Evolutionary conservation across 768 basidiomycete genomes (phyloP).

Genomic region (Panaeolus papilionaceus): DNA sequence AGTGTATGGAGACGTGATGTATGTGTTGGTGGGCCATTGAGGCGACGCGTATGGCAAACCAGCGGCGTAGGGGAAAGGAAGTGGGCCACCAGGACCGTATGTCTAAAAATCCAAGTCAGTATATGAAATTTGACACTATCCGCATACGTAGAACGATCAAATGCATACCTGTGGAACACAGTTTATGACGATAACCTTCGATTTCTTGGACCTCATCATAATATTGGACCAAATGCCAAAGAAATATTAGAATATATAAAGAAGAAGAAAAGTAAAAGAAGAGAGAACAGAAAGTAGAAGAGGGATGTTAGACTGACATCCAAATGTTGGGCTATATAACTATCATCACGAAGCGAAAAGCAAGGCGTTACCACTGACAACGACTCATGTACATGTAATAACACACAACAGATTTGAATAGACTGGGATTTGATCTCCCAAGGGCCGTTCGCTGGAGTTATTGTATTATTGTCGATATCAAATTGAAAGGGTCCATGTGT

Average conservation of each 20-base stretch:
- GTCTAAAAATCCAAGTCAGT: neutral
- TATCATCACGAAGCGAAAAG: neutral
- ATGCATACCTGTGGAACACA: neutral
- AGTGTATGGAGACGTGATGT: neutral
- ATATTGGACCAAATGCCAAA: slow-evolving; percentile 4
- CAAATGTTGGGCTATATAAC: neutral
- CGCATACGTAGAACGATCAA: neutral
- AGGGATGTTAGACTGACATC: neutral
- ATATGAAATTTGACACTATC: neutral
- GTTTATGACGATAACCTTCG: neutral
- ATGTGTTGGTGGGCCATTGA: neutral
- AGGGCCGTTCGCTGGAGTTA: neutral
- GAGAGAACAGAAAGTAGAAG: neutral
- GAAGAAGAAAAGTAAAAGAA: neutral
- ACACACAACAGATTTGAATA: neutral
- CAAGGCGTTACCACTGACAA: neutral
- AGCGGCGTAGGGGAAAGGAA: neutral
- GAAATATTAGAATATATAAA: neutral
- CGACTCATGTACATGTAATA: neutral
- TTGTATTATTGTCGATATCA: neutral
- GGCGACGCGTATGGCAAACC: neutral
- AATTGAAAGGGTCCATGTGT: neutral
- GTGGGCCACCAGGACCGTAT: neutral
- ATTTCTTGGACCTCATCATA: neutral
- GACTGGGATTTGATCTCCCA: neutral